Evolutionary conservation across 306 rosid genomes (phyloP), one percentile per base, ranked within the genome.

Genomic region (Medicago lupulina): DNA sequence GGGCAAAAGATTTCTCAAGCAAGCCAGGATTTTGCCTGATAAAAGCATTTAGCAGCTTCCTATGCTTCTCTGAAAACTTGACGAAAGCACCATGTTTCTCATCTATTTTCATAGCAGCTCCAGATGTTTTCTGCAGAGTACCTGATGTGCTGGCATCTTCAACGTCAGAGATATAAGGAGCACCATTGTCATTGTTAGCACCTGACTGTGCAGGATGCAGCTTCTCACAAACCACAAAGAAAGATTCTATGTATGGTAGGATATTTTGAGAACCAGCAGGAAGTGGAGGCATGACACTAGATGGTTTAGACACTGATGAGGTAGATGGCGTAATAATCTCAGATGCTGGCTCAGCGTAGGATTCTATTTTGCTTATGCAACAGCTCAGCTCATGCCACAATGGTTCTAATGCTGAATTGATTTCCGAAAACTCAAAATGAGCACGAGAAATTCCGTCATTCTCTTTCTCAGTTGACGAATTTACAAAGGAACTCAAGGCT

Each of bases 201-300:
- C 93, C 92, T 6, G 87, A 85, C 68, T 82, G 89, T 55, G 91
- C 87, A 75, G 96, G 97, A 84, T 89, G 97, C 71, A 94, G 84
- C 84, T 91, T 94, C 87, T 94, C 98, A 86, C 96, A 91, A 64
- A 91, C 93, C 68, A 94, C 97, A 64, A 94, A 94, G 87, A 94
- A 94, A 17, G 98, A 91, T 81, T 94, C 98, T 57, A 94, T 94
- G 75, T 91, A 94, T 46, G 98, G 98, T 75, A 91, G 81, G 62
- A 94, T 86, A 82, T 94, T 94, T 80, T 91, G 98, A 81, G 96
- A 89, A 61, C 98, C 97, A 34, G 92, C 90, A 59, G 98, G 98
- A 79, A 94, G 87, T 40, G 97, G 91, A 57, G 98, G 80, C 80
- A 82, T 79, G 58, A 65, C 90, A 79, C 89, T 87, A 81, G 96